Base-by-base conservation (phyloP, 306 rosid genomes). In the Cicer judaicum region DNA sequence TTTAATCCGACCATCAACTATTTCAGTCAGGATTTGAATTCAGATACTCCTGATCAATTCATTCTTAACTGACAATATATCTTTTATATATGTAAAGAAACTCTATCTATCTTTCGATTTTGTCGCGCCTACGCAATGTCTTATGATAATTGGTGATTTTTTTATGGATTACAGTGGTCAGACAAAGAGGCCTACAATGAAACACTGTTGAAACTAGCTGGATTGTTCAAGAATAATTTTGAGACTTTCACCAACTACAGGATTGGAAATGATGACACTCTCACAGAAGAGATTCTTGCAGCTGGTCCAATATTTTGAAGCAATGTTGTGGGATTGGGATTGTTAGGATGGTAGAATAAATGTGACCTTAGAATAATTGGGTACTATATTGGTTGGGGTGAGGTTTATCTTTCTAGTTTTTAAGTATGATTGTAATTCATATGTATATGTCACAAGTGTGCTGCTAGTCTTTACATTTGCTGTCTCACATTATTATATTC, bases 171-270 rank as follows among this genome's bases (percentile, higher is more conserved):
- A 63, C 91, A 92, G 97, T 92, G 97, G 97, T 15, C 81, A 5
- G 86, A 92, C 81, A 79, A 92, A 87, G 41, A 75, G 14, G 85
- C 88, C 3, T 86, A 89, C 86, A 75, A 73, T 4, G 89, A 88
- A 15, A 72, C 90, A 7, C 74, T 88, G 42, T 57, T 92, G 66
- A 87, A 89, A 79, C 73, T 92, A 46, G 96, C 80, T 40, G 85
- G 90, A 8, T 60, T 92, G 74, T 92, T 92, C 89, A 89, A 79
- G 85, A 89, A 85, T 39, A 92, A 92, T 60, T 92, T 92, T 41
- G 90, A 80, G 56, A 87, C 81, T 8, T 92, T 92, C 83, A 52
- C 81, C 41, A 78, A 77, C 70, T 73, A 89, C 85, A 88, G 79
- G 83, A 87, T 92, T 64, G 97, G 97, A 11, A 77, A 78, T 14